Evolutionary conservation across 768 basidiomycete species (phyloP).

Genomic region (Leucosporidium scottii): DNA sequence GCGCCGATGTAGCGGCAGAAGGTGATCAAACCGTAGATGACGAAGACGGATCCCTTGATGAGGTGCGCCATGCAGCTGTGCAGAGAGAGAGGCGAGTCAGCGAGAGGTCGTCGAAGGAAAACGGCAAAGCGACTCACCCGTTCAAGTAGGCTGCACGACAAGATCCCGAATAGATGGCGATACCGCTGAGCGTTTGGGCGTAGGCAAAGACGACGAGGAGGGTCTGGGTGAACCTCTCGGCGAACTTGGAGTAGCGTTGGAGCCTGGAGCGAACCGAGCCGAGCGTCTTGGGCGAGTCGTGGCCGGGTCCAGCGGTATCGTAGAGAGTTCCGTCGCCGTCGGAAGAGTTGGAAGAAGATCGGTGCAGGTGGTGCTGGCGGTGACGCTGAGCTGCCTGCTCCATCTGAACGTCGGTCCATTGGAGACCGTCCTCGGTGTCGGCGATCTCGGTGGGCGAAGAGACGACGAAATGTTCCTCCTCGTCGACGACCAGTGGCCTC

Average conservation of each 20-base stretch:
- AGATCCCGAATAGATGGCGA: conserved; percentile 76
- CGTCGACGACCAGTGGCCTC: not conserved
- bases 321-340: conserved; percentile 27
- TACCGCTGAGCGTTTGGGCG: conserved; percentile 58
- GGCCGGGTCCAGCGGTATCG: conserved; percentile 26
- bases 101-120: not conserved
- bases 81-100: not conserved
- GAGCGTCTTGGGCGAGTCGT: not conserved
- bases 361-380: not conserved
- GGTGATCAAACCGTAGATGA: conserved; percentile 76
- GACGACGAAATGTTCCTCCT: conserved; percentile 34
- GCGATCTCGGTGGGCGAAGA: conserved; percentile 32
- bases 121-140: conserved; percentile 51
- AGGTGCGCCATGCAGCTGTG: conserved; percentile 78
- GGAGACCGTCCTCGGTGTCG: not conserved
- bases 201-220: conserved; percentile 65
- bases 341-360: conserved; percentile 2
- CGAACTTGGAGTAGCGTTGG: not conserved
- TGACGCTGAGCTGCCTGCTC: not conserved
- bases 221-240: conserved; percentile 49
- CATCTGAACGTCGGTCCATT: not conserved
- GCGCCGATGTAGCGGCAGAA: conserved; percentile 94
- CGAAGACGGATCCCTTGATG: conserved; percentile 86
- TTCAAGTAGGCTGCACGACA: conserved; percentile 73
- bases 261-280: not conserved